These are phyloP conservation scores for Perkinsela sp. DNA, from an alignment of 208 protist genomes.

Conservation along the genomic window DNA sequence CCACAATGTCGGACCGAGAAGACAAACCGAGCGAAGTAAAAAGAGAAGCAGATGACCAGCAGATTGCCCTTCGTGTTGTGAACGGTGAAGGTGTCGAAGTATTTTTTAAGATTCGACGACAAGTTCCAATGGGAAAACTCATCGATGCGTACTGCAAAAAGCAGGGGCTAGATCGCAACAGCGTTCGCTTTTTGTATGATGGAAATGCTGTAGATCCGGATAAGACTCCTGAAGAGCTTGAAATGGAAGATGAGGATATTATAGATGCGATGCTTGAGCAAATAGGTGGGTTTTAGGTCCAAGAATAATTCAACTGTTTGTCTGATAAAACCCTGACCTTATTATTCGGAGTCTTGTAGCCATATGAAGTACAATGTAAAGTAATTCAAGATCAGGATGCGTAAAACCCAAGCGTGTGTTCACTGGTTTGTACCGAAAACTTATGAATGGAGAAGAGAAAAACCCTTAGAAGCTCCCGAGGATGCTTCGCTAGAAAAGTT, in stretches of 20 bases:
- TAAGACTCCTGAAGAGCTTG: conserved; percentile 69
- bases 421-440: no score
- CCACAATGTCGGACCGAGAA: not conserved
- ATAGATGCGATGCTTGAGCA: conserved; percentile 80
- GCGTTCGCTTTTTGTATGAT: conserved; percentile 82
- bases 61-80: conserved; percentile 62
- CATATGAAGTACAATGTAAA: no score
- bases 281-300: conserved; percentile 22
- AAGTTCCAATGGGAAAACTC: conserved; percentile 72
- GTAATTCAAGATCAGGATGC: no score
- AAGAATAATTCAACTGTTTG: no score
- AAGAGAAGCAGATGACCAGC: conserved; percentile 8
- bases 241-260: conserved; percentile 74
- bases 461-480: no score
- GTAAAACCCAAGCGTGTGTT: no score
- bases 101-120: conserved; percentile 83
- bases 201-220: conserved; percentile 58
- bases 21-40: not conserved
- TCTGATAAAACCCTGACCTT: no score
- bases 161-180: conserved; percentile 48
- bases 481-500: no score
- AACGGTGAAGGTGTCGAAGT: conserved; percentile 74
- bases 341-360: no score
- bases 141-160: conserved; percentile 88
- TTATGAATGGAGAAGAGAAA: no score